These are phyloP conservation scores for Boletus sp. DNA, from an alignment of 768 basidiomycete genomes.

Conservation along the genomic window DNA sequence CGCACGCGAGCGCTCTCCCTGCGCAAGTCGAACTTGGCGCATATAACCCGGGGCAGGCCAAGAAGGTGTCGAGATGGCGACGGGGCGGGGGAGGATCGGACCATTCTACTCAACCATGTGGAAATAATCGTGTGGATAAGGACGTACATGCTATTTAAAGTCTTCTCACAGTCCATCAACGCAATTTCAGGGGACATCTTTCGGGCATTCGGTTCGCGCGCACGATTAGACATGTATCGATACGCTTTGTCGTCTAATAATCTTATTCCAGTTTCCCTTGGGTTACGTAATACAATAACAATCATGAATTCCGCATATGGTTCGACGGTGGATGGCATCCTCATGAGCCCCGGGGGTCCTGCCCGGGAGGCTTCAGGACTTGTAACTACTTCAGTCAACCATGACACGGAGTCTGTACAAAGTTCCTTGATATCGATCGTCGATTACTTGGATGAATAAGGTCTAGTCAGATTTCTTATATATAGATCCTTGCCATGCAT, in stretches of 20 bases:
- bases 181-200: background rate
- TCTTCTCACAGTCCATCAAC: background rate
- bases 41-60: background rate
- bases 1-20: background rate
- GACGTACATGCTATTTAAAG: too few species aligned
- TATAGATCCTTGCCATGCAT: too few species aligned
- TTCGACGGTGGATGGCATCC: background rate
- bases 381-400: background rate
- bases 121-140: too few species aligned
- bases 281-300: background rate
- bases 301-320: too few species aligned
- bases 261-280: too few species aligned
- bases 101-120: background rate
- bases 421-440: background rate
- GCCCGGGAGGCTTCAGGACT: background rate
- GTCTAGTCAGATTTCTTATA: background rate
- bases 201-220: background rate
- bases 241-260: background rate
- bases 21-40: background rate
- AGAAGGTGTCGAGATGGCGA: background rate
- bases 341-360: too few species aligned
- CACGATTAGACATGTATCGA: constrained; percentile 8
- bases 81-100: background rate
- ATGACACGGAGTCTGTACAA: background rate
- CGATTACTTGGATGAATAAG: background rate